Conservation (phyloP, 495 filamentous ascomycete species). For the Annulohypoxylon nitens region DNA sequence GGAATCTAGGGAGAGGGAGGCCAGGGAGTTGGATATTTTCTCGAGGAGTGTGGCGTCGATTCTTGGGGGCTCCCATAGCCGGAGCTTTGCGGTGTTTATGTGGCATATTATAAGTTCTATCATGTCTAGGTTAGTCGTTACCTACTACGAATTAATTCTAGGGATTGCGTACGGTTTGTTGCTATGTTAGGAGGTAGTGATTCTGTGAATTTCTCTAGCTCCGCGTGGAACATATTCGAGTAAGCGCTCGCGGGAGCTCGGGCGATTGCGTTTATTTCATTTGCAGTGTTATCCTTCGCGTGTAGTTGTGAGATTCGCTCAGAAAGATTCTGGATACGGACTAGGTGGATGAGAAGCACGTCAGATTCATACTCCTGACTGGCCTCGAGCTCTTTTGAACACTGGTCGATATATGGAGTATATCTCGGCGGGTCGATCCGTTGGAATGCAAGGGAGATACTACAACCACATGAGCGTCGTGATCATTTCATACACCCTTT, state of each 20-base stretch:
- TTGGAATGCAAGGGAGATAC: slow-evolving; percentile 47
- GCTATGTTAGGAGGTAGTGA: slow-evolving; percentile 43
- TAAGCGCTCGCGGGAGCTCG: slow-evolving; percentile 43
- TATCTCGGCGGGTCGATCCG: slow-evolving; percentile 52
- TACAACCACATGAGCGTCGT: slow-evolving; percentile 21
- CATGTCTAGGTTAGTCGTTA: slow-evolving; percentile 1
- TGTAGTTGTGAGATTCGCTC: slow-evolving; percentile 54
- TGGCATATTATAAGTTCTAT: slow-evolving; percentile 46
- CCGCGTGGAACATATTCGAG: slow-evolving; percentile 48
- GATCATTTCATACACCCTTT: background rate
- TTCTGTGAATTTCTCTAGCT: slow-evolving; percentile 48
- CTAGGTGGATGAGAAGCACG: slow-evolving; percentile 48
- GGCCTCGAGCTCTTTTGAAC: slow-evolving; percentile 52
- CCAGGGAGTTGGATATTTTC: slow-evolving; percentile 51
- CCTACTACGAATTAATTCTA: background rate
- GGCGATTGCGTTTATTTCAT: slow-evolving; percentile 26
- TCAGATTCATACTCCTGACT: slow-evolving; percentile 53
- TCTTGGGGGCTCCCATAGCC: slow-evolving; percentile 50
- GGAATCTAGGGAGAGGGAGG: slow-evolving; percentile 48
- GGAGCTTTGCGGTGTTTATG: slow-evolving; percentile 43
- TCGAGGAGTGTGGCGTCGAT: slow-evolving; percentile 46
- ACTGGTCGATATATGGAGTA: slow-evolving; percentile 54
- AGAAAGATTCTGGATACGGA: slow-evolving; percentile 57
- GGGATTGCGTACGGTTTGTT: slow-evolving; percentile 39
- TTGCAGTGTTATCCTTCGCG: slow-evolving; percentile 29